phyloP scores from a whole-genome alignment of 2,329 filamentous ascomycete species.

The Aurifilum marmelostoma region DNA sequence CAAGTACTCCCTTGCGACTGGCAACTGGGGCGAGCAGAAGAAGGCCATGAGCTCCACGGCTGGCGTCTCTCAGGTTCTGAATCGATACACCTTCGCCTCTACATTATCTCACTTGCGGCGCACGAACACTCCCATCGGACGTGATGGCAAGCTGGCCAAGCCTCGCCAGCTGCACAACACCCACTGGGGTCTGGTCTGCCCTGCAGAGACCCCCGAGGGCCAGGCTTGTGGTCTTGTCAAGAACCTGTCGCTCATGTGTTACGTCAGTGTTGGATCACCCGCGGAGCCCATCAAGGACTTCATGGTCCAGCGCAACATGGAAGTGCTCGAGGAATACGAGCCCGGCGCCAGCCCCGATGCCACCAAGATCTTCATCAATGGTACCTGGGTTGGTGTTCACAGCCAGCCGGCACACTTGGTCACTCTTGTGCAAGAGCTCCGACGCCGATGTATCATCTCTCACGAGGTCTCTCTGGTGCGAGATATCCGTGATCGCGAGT shows the following conservation, averaged over 20 bases:
- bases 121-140: conserved; percentile 95
- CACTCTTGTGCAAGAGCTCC: conserved; percentile 73
- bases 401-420: conserved; percentile 86
- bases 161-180: conserved; percentile 97
- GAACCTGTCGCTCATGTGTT: conserved; percentile 97
- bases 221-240: conserved; percentile 98
- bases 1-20: conserved; percentile 95
- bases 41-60: conserved; percentile 94
- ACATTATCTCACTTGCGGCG: conserved; percentile 94
- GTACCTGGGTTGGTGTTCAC: conserved; percentile 96
- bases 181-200: conserved; percentile 97
- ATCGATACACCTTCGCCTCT: conserved; percentile 96
- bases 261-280: conserved; percentile 92
- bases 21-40: conserved; percentile 99
- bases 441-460: conserved; percentile 80
- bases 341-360: conserved; percentile 83
- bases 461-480: conserved; percentile 93
- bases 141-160: conserved; percentile 98
- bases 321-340: conserved; percentile 94
- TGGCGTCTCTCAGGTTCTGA: conserved; percentile 96
- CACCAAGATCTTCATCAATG: conserved; percentile 98
- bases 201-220: conserved; percentile 95
- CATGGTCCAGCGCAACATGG: conserved; percentile 95
- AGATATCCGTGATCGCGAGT: conserved; percentile 95
- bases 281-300: conserved; percentile 91